Evolutionary conservation across 2,329 filamentous ascomycete species (phyloP).

Genomic region (Ceratocystis eucalypticola): DNA sequence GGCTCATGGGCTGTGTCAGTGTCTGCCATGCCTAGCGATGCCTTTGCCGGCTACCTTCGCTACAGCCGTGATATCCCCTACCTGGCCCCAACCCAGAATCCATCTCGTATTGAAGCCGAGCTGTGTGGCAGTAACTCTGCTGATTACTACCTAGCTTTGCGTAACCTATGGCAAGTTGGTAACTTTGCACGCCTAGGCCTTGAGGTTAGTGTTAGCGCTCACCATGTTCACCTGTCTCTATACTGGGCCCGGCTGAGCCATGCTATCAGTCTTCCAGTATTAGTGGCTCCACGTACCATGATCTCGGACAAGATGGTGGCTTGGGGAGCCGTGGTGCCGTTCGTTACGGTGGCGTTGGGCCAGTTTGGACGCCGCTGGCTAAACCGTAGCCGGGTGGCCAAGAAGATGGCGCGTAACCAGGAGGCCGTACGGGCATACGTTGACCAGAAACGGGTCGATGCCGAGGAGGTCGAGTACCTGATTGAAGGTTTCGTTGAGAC

Average conservation of each 20-base stretch:
- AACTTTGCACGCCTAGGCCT: conserved; percentile 32
- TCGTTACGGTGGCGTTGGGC: conserved; percentile 29
- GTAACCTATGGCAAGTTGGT: conserved; percentile 32
- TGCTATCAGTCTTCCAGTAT: conserved; percentile 16
- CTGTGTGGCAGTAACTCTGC: conserved; percentile 29
- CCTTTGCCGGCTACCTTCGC: conserved; percentile 28
- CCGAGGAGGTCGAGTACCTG: conserved; percentile 33
- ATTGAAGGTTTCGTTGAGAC: conserved; percentile 31
- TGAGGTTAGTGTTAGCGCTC: conserved; percentile 32
- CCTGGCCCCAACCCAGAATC: conserved; percentile 21
- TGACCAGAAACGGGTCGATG: conserved; percentile 30
- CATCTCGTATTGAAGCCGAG: conserved; percentile 32
- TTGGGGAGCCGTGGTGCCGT: conserved; percentile 30
- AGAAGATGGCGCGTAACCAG: conserved; percentile 7
- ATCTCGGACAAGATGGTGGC: conserved; percentile 27
- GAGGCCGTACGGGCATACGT: conserved; percentile 20
- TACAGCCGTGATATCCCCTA: conserved; percentile 28
- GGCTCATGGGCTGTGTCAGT: conserved; percentile 32
- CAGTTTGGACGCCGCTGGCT: conserved; percentile 24
- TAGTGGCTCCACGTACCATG: conserved; percentile 23
- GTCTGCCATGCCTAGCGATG: conserved; percentile 22
- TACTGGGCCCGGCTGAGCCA: conserved; percentile 36
- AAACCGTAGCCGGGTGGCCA: conserved; percentile 25
- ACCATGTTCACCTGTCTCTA: conserved; percentile 33
- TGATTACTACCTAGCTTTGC: conserved; percentile 30